Evolutionary conservation across 2,329 filamentous ascomycete genomes (phyloP).

Genomic region (Fusarium lyarnte): DNA sequence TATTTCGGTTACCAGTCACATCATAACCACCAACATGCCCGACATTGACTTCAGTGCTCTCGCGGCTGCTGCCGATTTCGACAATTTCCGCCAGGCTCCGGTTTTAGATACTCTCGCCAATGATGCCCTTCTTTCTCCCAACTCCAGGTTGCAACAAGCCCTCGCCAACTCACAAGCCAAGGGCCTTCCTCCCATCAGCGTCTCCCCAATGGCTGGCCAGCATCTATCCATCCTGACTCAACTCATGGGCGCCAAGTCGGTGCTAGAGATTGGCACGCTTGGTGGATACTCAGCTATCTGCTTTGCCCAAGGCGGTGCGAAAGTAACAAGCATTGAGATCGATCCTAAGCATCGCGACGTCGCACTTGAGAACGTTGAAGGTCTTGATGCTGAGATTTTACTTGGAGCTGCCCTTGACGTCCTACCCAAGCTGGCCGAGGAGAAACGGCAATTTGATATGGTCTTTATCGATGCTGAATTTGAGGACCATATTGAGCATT

Average conservation of each 20-base stretch:
- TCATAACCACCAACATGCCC: background rate
- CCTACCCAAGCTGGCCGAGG: conserved; percentile 49
- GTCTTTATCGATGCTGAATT: conserved; percentile 65
- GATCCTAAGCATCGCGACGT: conserved; percentile 56
- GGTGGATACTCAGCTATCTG: conserved; percentile 65
- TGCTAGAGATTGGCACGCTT: conserved; percentile 65
- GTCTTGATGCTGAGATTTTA: conserved; percentile 55
- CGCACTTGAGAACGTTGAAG: conserved; percentile 55
- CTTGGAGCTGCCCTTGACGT: conserved; percentile 56
- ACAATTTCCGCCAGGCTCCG: background rate
- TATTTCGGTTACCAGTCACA: too few species aligned
- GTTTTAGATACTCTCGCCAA: background rate
- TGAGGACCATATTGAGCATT: conserved; percentile 59
- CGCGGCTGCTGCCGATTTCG: background rate
- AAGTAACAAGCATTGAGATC: conserved; percentile 62
- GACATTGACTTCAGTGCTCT: background rate
- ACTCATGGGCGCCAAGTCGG: conserved; percentile 47
- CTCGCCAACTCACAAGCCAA: conserved; percentile 45
- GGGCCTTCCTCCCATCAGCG: conserved; percentile 51
- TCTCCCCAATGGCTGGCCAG: conserved; percentile 50
- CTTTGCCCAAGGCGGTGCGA: conserved; percentile 50
- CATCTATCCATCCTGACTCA: conserved; percentile 52
- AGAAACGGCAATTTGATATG: conserved; percentile 58
- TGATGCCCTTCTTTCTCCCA: background rate
- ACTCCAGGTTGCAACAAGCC: conserved; percentile 31